phyloP scores from a whole-genome alignment of 2,329 filamentous ascomycete species.

The Tolypocladium endophyticum region DNA sequence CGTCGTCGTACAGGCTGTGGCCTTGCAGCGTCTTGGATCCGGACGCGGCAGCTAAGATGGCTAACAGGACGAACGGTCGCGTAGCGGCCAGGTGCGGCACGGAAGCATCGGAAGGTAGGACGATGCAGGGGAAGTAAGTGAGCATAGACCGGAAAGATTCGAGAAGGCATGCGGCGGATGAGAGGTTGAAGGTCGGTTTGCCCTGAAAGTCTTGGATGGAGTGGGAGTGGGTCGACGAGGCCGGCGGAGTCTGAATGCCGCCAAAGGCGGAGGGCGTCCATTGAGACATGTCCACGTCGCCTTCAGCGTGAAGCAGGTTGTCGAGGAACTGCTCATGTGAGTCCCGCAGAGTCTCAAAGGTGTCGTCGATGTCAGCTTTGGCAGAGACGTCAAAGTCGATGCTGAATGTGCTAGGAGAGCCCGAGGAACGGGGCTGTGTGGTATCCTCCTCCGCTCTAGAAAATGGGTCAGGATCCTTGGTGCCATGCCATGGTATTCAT shows the following conservation, averaged over 20 bases:
- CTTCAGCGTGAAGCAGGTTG: conserved; percentile 22
- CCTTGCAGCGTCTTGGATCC: conserved; percentile 37
- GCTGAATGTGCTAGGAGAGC: conserved; percentile 38
- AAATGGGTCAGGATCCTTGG: not conserved
- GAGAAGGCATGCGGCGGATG: conserved; percentile 38
- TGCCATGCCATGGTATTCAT: not conserved
- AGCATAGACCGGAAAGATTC: conserved; percentile 32
- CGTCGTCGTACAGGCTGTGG: conserved; percentile 43
- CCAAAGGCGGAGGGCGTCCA: conserved; percentile 10
- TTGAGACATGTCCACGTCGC: conserved; percentile 8
- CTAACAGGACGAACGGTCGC: conserved; percentile 42
- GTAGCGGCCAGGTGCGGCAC: conserved; percentile 32
- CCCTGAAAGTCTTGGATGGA: conserved; percentile 29
- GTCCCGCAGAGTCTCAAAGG: conserved; percentile 31
- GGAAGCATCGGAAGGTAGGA: conserved; percentile 26
- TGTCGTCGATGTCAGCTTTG: conserved; percentile 24
- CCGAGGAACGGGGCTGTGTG: conserved; percentile 16
- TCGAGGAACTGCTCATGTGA: conserved; percentile 32
- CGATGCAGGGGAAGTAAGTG: conserved; percentile 31
- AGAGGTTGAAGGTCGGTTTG: conserved; percentile 43
- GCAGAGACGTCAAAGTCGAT: conserved; percentile 39
- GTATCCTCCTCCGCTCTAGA: not conserved
- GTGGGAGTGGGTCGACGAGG: conserved; percentile 16
- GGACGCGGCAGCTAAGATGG: conserved; percentile 40
- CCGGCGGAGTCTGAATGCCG: conserved; percentile 15